Base-by-base conservation (phyloP, 2,329 filamentous ascomycete species). In the Fusarium sp. region DNA sequence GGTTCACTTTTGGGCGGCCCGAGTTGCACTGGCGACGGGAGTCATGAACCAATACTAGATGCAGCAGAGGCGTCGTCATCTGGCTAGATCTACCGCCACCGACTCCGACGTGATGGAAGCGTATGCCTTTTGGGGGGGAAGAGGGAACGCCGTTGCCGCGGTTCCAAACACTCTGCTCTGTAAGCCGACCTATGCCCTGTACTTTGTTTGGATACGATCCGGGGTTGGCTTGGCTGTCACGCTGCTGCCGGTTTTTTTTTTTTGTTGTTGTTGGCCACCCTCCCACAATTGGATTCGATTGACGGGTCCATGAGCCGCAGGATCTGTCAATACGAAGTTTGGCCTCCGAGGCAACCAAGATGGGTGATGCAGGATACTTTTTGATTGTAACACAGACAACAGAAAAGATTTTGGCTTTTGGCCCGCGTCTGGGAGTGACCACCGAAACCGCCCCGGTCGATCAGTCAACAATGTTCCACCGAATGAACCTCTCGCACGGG, bases 131-230 rank as follows among this genome's bases (percentile, higher is more conserved):
- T 15, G 43, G 7, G 25, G 27, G 27, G n/a, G 32, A n/a, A 14
- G 11, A 22, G 14, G 30, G n/a, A 35, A 33, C 56, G 63, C 63
- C 63, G 54, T 65, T 65, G 57, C 65, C 47, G 50, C 38, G 45
- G 38, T 57, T 33, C 27, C 33, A 37, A 12, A 32, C 4, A 10
- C 6, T 37, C 17, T 43, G n/a, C 10, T 5, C 33, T 38, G 11
- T n/a, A 40, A 43, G 65, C 25, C 47, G 25, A 12, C 35, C 27
- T 27, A 33, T 57, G 57, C 47, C 30, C 11, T 56, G 27, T 63
- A 38, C 68, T 74, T 74, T 65, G 62, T 73, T 65, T 69, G 57
- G 68, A 73, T 69, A 74, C 68, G 71, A 72, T 70, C 17, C 52
- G 66, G 22, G 22, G 45, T 43, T 20, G 25, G 35, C 25, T 45